Base-by-base conservation (phyloP, 2,329 filamentous ascomycete genomes). In the Aspergillus sp. region DNA sequence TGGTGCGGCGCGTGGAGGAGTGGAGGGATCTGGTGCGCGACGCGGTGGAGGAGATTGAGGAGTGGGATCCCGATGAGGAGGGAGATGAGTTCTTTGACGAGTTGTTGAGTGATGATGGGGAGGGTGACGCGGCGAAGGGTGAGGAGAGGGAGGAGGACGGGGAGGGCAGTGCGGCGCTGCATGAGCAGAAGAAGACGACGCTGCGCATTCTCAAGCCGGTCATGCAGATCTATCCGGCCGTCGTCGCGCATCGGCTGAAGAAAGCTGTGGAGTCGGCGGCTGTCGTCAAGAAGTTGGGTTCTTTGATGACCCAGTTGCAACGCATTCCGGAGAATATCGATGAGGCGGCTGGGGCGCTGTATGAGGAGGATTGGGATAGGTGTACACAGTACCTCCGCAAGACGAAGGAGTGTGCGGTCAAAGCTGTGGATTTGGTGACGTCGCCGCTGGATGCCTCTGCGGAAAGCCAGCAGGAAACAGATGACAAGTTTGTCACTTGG, bases 401-500 rank as follows among this genome's bases (percentile, higher is more conserved):
- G 50, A 64, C 67, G 4, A 69, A 67, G 34, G 59, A 61, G 11
- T 64, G 61, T 16, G 87, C 89, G 0, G 80, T 88, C 45, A 76
- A 78, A 14, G 87, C 89, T 17, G 87, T 90, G 36, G 86, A 91
- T 32, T 70, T 92, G 7, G 88, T 88, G 0, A 80, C 77, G 47
- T 79, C 83, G 0, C 90, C 95, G 14, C 54, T 96, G 95, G 74
- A 82, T 41, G 76, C 77, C 0, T 70, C 75, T 1, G 77, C 81
- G 21, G 87, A 88, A 42, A 84, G 47, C 5, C 60, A 67, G 70
- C 5, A 73, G 73, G 81, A 79, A 0, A 78, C 81, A 0, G 78
- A 86, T 45, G 91, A 96, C 63, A 89, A 88, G 63, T 96, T 95
- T 65, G 88, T 86, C 0, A 77, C 81, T 14, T 96, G 91, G 91